Evolutionary conservation across 768 basidiomycete species (phyloP).

Genomic region (Russula foetens): DNA sequence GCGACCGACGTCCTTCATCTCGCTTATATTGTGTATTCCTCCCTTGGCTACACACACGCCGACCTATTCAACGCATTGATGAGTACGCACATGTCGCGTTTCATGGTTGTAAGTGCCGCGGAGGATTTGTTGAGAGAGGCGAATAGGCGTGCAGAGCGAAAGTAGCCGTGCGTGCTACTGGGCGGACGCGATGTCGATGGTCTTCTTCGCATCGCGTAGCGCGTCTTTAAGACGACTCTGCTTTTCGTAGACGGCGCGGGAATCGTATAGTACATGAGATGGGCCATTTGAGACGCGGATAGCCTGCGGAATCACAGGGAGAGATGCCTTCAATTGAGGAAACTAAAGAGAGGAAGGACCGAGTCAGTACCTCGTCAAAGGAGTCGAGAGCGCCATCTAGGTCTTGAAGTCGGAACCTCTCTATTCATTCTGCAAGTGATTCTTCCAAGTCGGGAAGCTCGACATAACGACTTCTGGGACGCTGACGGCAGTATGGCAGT

Average conservation of each 20-base stretch:
- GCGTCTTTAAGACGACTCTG: slow-evolving; percentile 56
- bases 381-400: background rate
- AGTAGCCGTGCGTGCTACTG: slow-evolving; percentile 77
- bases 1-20: too few species aligned
- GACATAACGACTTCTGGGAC: background rate
- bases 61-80: too few species aligned
- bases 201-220: slow-evolving; percentile 56
- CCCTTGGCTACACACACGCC: too few species aligned
- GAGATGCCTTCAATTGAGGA: too few species aligned
- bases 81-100: too few species aligned
- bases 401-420: background rate
- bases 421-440: background rate
- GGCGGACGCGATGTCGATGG: slow-evolving; percentile 58
- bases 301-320: background rate
- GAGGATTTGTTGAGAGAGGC: slow-evolving; percentile 40
- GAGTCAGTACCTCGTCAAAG: slow-evolving; percentile 6
- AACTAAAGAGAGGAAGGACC: background rate
- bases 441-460: slow-evolving; percentile 2
- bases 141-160: slow-evolving; percentile 65
- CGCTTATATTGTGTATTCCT: too few species aligned
- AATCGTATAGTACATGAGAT: slow-evolving; percentile 49
- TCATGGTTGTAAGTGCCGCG: too few species aligned
- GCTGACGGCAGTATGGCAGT: too few species aligned
- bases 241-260: slow-evolving; percentile 61
- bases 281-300: slow-evolving; percentile 3